Base-by-base conservation (phyloP, 768 basidiomycete species). In the Suillus sp. region DNA sequence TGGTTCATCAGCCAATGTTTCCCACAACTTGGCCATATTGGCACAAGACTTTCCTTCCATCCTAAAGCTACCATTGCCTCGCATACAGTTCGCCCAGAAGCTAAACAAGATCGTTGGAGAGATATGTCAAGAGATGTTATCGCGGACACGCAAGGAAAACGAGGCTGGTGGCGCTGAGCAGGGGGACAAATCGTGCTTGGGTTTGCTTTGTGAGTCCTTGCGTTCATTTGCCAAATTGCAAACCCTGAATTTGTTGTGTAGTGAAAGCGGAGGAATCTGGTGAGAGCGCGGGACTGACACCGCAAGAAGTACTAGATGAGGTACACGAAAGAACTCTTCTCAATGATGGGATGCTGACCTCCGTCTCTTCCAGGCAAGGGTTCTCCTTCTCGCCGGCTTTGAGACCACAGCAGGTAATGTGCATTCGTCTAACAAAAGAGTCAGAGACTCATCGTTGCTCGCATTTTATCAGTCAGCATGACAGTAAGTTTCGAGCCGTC, bases 51-150 rank as follows among this genome's bases (percentile, higher is more conserved):
- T 80, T 56, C 79, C 79, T 4, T 56, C 67, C 38, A 35, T 80
- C 22, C 45, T 72, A 35, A 71, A 62, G 20, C 32, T 81, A 18
- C 81, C 80, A 1, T 74, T 74, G 4, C 51, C 68, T 14, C 66
- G 71, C n/a, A 62, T 64, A 20, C 71, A 62, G 9, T 64, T 75
- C 4, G 34, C 73, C 16, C 55, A 62, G 50, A 71, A 64, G 27
- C 54, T 81, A 35, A 73, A 74, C 6, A 58, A 65, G 8, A 72
- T 67, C 50, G 69, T 79, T 71, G 72, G 66, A 5, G 70, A 75
- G 20, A 77, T 81, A 32, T 73, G 78, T 20, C 65, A 70, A 2
- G 67, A 67, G 9, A 66, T 81, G 50, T 68, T 82, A 13, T 69
- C 62, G 14, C 74, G 70, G 55, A 69, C 71, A 18, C 69, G 74